Evolutionary conservation across 2,329 filamentous ascomycete genomes (phyloP).

Genomic region (Aspergillus cejpii): DNA sequence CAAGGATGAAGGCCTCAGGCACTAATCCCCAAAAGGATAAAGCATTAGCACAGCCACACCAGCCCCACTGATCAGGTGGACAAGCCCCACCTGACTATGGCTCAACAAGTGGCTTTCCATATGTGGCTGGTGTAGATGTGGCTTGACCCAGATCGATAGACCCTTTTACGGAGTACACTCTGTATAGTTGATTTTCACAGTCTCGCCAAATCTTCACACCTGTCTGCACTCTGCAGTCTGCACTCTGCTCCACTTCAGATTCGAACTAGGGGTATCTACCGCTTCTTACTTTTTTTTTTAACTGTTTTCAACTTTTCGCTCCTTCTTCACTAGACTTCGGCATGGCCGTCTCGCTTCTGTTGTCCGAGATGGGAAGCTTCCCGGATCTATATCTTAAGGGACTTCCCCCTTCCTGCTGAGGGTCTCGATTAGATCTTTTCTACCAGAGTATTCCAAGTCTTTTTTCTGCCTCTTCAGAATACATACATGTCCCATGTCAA

Average conservation of each 20-base stretch:
- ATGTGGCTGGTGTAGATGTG: slow-evolving; percentile 17
- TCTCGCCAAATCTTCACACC: neutral
- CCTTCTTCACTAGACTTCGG: slow-evolving; percentile 1
- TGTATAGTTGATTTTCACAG: too few relatives aligned
- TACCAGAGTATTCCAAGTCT: neutral
- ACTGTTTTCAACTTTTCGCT: too few relatives aligned
- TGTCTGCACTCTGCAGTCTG: neutral
- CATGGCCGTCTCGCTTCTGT: neutral
- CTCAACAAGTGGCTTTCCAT: slow-evolving; percentile 6
- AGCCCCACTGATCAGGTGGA: neutral
- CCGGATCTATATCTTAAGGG: neutral
- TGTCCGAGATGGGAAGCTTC: neutral
- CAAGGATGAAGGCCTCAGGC: neutral
- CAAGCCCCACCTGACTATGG: slow-evolving; percentile 6
- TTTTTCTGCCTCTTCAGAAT: too few relatives aligned
- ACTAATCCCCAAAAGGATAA: neutral
- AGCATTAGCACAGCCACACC: neutral
- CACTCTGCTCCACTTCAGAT: neutral
- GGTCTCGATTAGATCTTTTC: neutral
- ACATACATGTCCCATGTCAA: slow-evolving; percentile 20
- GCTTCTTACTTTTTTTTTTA: neutral
- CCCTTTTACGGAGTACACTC: slow-evolving; percentile 10
- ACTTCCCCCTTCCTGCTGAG: too few relatives aligned
- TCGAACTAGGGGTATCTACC: neutral
- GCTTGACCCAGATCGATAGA: slow-evolving; percentile 13